Evolutionary conservation across 495 filamentous ascomycete genomes (phyloP).

Genomic region (Penicillium macrosclerotiorum): DNA sequence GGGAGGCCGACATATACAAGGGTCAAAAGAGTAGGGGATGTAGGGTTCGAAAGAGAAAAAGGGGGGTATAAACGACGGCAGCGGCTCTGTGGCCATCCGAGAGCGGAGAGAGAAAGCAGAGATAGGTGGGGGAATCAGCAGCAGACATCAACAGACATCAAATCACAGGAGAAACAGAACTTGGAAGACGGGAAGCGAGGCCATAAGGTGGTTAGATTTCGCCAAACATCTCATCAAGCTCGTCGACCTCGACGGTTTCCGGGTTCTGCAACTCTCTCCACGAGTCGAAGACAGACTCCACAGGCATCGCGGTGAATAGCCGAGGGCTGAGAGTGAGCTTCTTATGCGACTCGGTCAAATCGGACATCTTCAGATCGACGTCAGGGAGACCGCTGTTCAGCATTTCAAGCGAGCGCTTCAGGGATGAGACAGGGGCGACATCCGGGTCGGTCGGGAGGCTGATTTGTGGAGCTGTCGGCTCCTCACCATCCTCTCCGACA

Average conservation of each 20-base stretch:
- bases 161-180: neutral
- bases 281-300: conserved; percentile 39
- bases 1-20: conserved; percentile 32
- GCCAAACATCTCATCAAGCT: conserved; percentile 83
- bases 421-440: conserved; percentile 31
- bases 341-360: conserved; percentile 42
- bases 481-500: conserved; percentile 28
- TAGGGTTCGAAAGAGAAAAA: conserved; percentile 14
- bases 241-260: conserved; percentile 86
- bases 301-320: conserved; percentile 43
- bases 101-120: conserved; percentile 15
- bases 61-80: conserved; percentile 17
- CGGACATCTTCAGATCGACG: conserved; percentile 47
- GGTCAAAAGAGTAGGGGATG: conserved; percentile 13
- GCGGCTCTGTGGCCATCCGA: conserved; percentile 11
- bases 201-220: conserved; percentile 35
- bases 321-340: conserved; percentile 40
- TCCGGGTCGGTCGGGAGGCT: conserved; percentile 33
- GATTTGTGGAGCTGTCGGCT: conserved; percentile 32
- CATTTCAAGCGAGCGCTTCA: conserved; percentile 48
- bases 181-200: neutral
- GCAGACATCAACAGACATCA: neutral
- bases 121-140: neutral
- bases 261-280: conserved; percentile 72
- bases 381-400: conserved; percentile 41